These are phyloP conservation scores for Canavalia ensiformis DNA, from an alignment of 306 rosid species.

Conservation along the genomic window DNA sequence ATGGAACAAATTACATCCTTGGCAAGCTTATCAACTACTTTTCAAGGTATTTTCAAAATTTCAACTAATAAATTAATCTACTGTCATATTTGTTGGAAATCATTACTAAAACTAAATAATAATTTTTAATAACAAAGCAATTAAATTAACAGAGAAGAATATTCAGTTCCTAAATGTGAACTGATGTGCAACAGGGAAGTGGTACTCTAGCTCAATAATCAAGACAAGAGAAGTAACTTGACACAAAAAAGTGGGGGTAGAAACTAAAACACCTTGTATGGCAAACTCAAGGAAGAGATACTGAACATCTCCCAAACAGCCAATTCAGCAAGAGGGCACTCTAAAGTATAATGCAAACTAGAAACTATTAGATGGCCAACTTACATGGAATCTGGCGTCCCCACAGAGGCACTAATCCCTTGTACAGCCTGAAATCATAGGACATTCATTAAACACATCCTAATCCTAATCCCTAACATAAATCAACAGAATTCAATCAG, in stretches of 20 bases:
- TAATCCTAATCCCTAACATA: neutral
- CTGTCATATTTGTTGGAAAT: neutral
- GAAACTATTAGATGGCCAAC: constrained; percentile 41
- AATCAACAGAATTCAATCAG: neutral
- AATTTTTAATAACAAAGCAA: neutral
- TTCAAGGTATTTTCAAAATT: neutral
- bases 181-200: neutral
- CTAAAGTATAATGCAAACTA: constrained; percentile 1
- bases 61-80: neutral
- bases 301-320: neutral
- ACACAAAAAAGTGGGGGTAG: neutral
- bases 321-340: neutral
- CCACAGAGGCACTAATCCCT: constrained; percentile 98
- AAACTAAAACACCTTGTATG: neutral
- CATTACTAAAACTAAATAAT: neutral
- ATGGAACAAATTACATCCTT: neutral
- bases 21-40: neutral
- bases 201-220: neutral
- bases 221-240: neutral
- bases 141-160: constrained; percentile 2
- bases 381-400: constrained; percentile 99
- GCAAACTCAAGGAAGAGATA: neutral
- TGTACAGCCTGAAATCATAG: constrained; percentile 80
- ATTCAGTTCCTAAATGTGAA: constrained; percentile 3
- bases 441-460: constrained; percentile 40